Evolutionary conservation across 192 early-diverging fungal species (phyloP), one percentile per base, ranked within the genome.

Genomic region (Backusella morwellensis): DNA sequence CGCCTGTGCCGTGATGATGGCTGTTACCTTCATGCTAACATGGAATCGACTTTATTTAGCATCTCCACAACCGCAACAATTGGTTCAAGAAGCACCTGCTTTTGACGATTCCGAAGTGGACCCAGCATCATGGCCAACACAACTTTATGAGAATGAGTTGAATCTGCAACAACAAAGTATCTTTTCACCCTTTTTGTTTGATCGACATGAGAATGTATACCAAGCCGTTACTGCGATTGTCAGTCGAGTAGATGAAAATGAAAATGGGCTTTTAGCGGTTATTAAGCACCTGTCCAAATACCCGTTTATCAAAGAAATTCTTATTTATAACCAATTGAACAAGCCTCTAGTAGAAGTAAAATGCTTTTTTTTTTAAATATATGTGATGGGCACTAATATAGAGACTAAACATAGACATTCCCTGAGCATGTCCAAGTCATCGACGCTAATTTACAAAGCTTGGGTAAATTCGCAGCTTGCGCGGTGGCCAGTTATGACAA

Each of bases 291-390:
- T 89, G 32, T 80, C 75, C 19, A 86, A 83, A 26, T 89, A 89
- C 78, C 88, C 88, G 0, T 89, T 81, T 75, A 83, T 89, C 66
- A 88, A 88, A 38, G 84, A 89, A 56, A 89, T 89, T 56, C 76
- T 85, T 15, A 73, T 89, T 56, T 89, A 86, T 82, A 89, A 88
- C 73, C 86, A 87, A 67, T 82, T 86, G 38, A 35, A 74, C 29
- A 44, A 35, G 35, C 69, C 77, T 35, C 34, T 82, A 14, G 21
- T 63, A 29, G 70, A 35, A 42, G 54, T 66, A n/a, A 7, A 78
- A 54, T 35, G 9, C 29, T 3, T 2, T 7, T 0, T 7, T 0
- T 12, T 44, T 6, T 36, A 12, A 5, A 32, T 32, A 32, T 2
- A 38, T 19, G 8, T n/a, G 8, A 21, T 36, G 8, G 9, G 11